Evolutionary conservation across 2,329 filamentous ascomycete genomes (phyloP), one percentile per base, ranked within the genome.

Genomic region (Botryotinia narcissicola): DNA sequence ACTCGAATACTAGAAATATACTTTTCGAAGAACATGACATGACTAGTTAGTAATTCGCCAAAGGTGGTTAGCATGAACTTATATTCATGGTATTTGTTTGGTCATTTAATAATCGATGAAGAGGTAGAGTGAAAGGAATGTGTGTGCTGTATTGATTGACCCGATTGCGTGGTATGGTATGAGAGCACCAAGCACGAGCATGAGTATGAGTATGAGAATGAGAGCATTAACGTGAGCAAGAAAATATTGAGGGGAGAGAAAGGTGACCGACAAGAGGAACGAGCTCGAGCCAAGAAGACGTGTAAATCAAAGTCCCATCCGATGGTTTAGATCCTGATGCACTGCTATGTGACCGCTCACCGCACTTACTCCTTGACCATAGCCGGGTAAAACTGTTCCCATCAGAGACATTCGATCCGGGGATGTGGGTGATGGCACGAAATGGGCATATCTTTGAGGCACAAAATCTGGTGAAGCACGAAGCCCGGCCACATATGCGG

Each of bases 371-470:
- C 46, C 16, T 46, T 44, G 25, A 40, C 71, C 48, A 59, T 59
- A 68, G 63, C 62, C 71, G 48, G 62, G 71, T 68, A 68, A 61
- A 68, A 35, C 16, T 57, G 32, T 72, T 46, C 29, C 32, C 62
- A 57, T 68, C 48, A 69, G 66, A 72, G 70, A 68, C 70, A 68
- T 68, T 32, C 66, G 48, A 68, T 72, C 61, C 70, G 70, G 61
- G 63, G 54, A 69, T 69, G 40, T 69, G 48, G 64, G 46, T 16
- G 22, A 54, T 67, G 64, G 46, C 63, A 37, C 22, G 48, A 51
- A 32, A 66, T 72, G 70, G 61, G 63, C 62, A 59, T 59, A 63
- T 68, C 62, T 67, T 71, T 64, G 57, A 66, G 70, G 70, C 64
- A 68, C 37, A 25, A 62, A 46, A 72, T 44, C 44, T 67, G 64